Percentiles rank a stretch among this genome's conserved stretches.
These are phyloP conservation scores for Cubamyces lactineus DNA, from an alignment of 768 basidiomycete genomes.

Conservation along the genomic window DNA sequence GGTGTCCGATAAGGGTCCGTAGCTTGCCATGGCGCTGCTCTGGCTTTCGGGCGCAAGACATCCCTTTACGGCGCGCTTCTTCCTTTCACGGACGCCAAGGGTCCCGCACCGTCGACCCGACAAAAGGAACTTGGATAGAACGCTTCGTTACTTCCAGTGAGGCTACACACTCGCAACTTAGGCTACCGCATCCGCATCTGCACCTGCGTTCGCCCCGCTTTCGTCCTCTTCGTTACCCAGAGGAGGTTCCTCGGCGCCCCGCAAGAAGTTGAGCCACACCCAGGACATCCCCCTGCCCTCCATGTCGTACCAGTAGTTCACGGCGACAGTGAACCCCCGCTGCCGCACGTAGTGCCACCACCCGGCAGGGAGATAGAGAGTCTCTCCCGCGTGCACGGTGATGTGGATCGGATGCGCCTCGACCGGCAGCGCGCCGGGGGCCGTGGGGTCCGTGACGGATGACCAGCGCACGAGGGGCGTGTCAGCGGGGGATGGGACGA, in stretches of 20 bases:
- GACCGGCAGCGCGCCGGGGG: constrained; percentile 47
- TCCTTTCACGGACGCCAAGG: too few species aligned
- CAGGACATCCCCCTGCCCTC: constrained; percentile 73
- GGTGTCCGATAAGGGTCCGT: neutral
- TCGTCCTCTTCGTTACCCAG: constrained; percentile 40
- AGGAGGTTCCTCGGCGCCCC: constrained; percentile 43
- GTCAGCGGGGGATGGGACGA: constrained; percentile 38
- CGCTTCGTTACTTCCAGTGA: too few species aligned
- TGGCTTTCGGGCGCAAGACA: too few species aligned
- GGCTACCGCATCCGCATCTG: neutral
- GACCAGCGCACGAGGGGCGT: constrained; percentile 78
- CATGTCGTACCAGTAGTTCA: constrained; percentile 92
- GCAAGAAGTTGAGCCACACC: constrained; percentile 66
- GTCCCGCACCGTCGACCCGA: too few species aligned
- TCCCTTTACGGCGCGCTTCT: too few species aligned
- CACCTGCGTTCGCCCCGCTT: neutral
- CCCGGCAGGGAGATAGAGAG: constrained; percentile 86
- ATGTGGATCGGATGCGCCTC: constrained; percentile 69
- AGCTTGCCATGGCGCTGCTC: too few species aligned
- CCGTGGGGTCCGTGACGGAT: constrained; percentile 64
- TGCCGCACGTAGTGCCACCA: constrained; percentile 96
- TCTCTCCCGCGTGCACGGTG: constrained; percentile 70
- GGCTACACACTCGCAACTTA: neutral
- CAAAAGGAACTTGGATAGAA: too few species aligned
- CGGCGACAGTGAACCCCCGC: constrained; percentile 59